Conservation (phyloP, 371 early-diverging fungal genomes). For the Lichtheimia ramosa region DNA sequence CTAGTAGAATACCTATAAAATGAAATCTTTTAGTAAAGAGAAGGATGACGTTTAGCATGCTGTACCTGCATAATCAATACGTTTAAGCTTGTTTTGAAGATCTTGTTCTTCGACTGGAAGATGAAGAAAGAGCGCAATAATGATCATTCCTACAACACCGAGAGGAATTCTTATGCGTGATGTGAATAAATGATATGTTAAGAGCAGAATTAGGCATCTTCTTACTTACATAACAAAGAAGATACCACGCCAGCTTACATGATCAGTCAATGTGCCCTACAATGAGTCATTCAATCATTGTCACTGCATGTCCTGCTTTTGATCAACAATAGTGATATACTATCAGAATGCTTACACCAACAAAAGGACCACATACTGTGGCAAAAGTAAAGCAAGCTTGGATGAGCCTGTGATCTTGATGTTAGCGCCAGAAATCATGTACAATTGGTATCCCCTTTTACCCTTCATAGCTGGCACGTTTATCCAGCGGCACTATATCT, state of each 20-base stretch:
- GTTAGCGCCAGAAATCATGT: too few species aligned
- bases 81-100: not conserved
- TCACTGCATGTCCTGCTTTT: not conserved
- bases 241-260: not conserved
- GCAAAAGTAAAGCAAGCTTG: constrained; percentile 48
- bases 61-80: not conserved
- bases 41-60: not conserved
- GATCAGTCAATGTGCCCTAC: not conserved
- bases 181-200: too few species aligned
- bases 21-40: not conserved
- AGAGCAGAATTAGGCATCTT: too few species aligned
- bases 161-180: not conserved
- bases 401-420: not conserved
- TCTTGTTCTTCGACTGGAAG: not conserved
- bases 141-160: not conserved
- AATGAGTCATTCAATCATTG: not conserved
- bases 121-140: not conserved
- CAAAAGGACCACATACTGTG: constrained; percentile 40
- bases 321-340: not conserved
- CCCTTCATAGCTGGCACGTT: constrained; percentile 63
- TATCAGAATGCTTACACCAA: constrained; percentile 28
- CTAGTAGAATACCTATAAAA: not conserved
- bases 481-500: constrained; percentile 55
- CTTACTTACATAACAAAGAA: not conserved
- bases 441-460: not conserved